Conservation (phyloP, 208 protist species). For the Naegleria gruberi region DNA sequence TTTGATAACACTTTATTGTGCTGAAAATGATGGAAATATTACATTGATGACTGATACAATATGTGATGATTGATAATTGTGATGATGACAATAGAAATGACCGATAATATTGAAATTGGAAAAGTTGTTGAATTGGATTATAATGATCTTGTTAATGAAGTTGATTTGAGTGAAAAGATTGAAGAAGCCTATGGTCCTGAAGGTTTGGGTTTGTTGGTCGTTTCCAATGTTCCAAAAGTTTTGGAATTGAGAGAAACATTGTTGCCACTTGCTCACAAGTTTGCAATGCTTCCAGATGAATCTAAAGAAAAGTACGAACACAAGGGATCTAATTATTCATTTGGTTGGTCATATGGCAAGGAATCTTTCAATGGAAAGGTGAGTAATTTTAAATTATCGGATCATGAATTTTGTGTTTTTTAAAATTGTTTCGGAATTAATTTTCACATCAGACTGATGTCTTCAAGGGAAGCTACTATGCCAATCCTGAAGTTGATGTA, state of each 20-base stretch:
- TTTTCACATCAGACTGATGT: conserved; percentile 32
- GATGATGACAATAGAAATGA: too few species aligned
- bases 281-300: conserved; percentile 22
- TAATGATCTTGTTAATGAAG: background rate
- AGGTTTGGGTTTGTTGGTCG: conserved; percentile 33
- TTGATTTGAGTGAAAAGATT: conserved; percentile 9
- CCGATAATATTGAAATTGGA: background rate
- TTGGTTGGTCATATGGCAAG: conserved; percentile 39
- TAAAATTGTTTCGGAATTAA: too few species aligned
- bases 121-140: conserved; percentile 23
- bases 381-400: too few species aligned
- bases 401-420: too few species aligned
- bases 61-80: too few species aligned
- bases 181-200: conserved; percentile 23
- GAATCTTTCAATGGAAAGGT: conserved; percentile 29
- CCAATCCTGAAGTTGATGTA: conserved; percentile 49
- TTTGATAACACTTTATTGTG: too few species aligned
- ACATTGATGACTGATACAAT: too few species aligned
- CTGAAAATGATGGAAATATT: too few species aligned
- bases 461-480: conserved; percentile 51
- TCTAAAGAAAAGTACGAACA: conserved; percentile 21
- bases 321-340: conserved; percentile 12
- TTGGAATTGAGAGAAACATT: background rate
- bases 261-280: conserved; percentile 10
- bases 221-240: conserved; percentile 27